Evolutionary conservation across 768 basidiomycete species (phyloP).

Genomic region (Lactarius psammicola): DNA sequence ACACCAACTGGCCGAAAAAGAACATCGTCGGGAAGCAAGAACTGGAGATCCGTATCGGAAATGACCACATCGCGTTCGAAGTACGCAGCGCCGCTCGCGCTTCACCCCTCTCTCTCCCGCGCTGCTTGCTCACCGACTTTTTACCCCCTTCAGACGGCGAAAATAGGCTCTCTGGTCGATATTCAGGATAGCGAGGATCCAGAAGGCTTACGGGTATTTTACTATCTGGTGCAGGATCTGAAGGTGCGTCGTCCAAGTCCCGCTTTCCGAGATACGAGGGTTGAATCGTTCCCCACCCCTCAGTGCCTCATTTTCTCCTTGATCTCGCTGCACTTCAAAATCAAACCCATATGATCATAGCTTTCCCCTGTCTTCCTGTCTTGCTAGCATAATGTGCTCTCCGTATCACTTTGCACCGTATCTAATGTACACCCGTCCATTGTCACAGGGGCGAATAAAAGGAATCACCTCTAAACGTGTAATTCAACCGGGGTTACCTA

Average conservation of each 20-base stretch:
- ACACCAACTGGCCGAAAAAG: conserved; percentile 98
- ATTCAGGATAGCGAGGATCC: conserved; percentile 97
- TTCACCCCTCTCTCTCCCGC: background rate
- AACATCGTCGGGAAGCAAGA: conserved; percentile 99
- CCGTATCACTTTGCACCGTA: conserved; percentile 1
- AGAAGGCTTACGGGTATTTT: conserved; percentile 95
- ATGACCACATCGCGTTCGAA: conserved; percentile 96
- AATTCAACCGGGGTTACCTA: background rate
- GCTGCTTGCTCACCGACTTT: conserved; percentile 9
- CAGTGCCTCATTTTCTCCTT: conserved; percentile 98
- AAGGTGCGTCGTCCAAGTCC: conserved; percentile 53
- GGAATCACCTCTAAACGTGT: background rate
- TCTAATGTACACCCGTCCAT: conserved; percentile 8
- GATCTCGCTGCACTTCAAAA: conserved; percentile 99
- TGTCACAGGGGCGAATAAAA: background rate
- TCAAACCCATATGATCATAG: conserved; percentile 84
- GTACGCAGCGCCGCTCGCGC: conserved; percentile 55
- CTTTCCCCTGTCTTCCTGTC: background rate
- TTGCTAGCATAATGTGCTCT: conserved; percentile 5
- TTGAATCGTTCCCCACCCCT: background rate
- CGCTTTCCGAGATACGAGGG: background rate
- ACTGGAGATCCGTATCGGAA: conserved; percentile 92
- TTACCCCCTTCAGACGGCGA: conserved; percentile 99
- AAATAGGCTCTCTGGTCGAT: conserved; percentile 95
- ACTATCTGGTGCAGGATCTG: conserved; percentile 97